phyloP scores from a whole-genome alignment of 2,329 filamentous ascomycete genomes.

The Zarea fungicola region DNA sequence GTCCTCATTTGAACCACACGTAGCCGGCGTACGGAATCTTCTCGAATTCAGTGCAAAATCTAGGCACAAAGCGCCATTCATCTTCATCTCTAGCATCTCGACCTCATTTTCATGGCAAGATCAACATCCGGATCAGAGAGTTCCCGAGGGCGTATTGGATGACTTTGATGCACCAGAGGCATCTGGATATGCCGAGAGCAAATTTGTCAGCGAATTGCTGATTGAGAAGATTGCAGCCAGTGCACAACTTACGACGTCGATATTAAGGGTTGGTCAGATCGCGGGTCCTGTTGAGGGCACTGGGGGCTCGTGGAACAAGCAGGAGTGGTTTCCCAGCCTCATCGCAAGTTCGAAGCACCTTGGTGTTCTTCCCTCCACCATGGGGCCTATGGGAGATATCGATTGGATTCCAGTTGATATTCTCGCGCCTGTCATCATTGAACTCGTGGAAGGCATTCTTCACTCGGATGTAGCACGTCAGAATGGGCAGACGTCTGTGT shows the following conservation, averaged over 20 bases:
- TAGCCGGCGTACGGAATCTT: conserved; percentile 45
- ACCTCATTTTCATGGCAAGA: no score
- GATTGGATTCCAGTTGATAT: conserved; percentile 52
- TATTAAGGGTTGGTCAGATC: conserved; percentile 46
- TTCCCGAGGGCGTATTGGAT: no score
- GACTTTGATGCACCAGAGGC: no score
- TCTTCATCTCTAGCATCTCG: no score
- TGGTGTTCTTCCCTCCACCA: conserved; percentile 37
- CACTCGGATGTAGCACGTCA: not conserved
- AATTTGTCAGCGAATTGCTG: no score
- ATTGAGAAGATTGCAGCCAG: no score
- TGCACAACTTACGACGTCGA: no score
- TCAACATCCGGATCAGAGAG: no score
- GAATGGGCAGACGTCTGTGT: not conserved
- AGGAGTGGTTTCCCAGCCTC: conserved; percentile 52
- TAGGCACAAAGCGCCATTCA: no score
- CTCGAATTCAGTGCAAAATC: no score
- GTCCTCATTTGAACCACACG: conserved; percentile 44
- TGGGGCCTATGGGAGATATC: conserved; percentile 39
- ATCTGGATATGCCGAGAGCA: no score
- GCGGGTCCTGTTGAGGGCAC: conserved; percentile 32
- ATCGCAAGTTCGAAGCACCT: conserved; percentile 45
- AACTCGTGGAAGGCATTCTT: not conserved
- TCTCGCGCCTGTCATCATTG: not conserved
- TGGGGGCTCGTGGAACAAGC: conserved; percentile 49